phyloP scores from a whole-genome alignment of 2,329 filamentous ascomycete species.

The Intubia oerlemansii region DNA sequence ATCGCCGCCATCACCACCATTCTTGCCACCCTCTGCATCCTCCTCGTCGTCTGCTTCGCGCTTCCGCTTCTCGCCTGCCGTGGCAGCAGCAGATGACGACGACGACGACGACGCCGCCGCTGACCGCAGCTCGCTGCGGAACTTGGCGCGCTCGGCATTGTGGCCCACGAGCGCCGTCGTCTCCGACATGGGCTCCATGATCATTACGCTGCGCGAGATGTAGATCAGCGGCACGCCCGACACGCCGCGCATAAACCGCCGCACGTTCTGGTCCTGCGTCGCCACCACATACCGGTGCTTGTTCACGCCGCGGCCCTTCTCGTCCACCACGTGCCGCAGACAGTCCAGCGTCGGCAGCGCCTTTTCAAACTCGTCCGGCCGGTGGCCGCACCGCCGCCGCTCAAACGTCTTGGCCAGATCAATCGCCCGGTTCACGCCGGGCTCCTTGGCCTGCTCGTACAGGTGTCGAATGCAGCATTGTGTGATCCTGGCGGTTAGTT shows the following conservation, averaged over 20 bases:
- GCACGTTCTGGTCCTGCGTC: constrained; percentile 44
- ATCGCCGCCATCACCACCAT: constrained; percentile 10
- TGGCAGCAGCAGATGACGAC: too few relatives aligned
- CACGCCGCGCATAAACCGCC: constrained; percentile 41
- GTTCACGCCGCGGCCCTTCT: constrained; percentile 50
- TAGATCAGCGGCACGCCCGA: constrained; percentile 59
- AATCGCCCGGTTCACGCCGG: constrained; percentile 29
- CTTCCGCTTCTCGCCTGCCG: constrained; percentile 26
- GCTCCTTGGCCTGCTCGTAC: constrained; percentile 5
- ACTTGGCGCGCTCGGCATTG: constrained; percentile 52
- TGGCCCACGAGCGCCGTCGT: constrained; percentile 41
- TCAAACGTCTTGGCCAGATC: constrained; percentile 52
- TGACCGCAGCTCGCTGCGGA: constrained; percentile 47
- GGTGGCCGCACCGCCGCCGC: constrained; percentile 58
- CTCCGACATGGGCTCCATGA: constrained; percentile 46
- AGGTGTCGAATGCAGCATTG: constrained; percentile 10
- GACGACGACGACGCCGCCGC: too few relatives aligned
- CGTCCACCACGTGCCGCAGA: constrained; percentile 47
- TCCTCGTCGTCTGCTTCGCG: constrained; percentile 12
- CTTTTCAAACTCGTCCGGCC: constrained; percentile 47
- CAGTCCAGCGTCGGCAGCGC: constrained; percentile 52
- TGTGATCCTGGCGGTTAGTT: constrained; percentile 7
- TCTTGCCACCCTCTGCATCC: neutral
- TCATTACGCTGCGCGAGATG: constrained; percentile 42
- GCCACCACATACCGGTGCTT: constrained; percentile 65